A percentile compares a stretch with the other conserved stretches of the same genome.
These are phyloP conservation scores for Inonotus hispidus DNA, from an alignment of 1,284 basidiomycete species.

Conservation along the genomic window DNA sequence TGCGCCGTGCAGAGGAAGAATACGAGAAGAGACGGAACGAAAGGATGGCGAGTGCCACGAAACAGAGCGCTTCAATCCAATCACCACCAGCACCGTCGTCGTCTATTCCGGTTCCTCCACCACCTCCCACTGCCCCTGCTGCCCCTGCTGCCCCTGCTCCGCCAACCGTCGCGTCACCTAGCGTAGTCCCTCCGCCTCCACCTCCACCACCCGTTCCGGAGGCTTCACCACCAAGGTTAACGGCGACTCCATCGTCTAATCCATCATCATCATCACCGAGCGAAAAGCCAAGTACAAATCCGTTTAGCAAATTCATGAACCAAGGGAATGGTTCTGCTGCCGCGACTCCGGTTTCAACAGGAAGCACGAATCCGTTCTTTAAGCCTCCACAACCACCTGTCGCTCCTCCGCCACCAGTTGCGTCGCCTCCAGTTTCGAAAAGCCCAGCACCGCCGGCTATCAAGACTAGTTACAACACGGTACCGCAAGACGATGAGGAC, in stretches of 20 bases:
- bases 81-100: slow-evolving; percentile 26
- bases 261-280: slow-evolving; percentile 26
- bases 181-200: slow-evolving; percentile 9
- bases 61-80: slow-evolving; percentile 33
- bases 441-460: slow-evolving; percentile 43
- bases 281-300: slow-evolving; percentile 52
- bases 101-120: not conserved
- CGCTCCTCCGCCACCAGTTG: slow-evolving; percentile 22
- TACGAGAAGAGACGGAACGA: slow-evolving; percentile 33
- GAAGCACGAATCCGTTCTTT: slow-evolving; percentile 60
- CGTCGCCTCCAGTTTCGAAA: slow-evolving; percentile 28
- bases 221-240: slow-evolving; percentile 28
- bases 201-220: slow-evolving; percentile 31
- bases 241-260: slow-evolving; percentile 27
- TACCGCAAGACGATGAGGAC: slow-evolving; percentile 58
- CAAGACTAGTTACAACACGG: slow-evolving; percentile 56
- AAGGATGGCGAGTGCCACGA: slow-evolving; percentile 37
- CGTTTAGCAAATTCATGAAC: slow-evolving; percentile 63
- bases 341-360: slow-evolving; percentile 26
- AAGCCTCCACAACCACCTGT: slow-evolving; percentile 26
- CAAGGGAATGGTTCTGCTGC: slow-evolving; percentile 33
- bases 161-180: slow-evolving; percentile 22
- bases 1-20: slow-evolving; percentile 55
- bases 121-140: too few species aligned
- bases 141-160: slow-evolving; percentile 21